Percentiles rank a stretch among this genome's conserved stretches.
Evolutionary conservation across 768 basidiomycete species (phyloP).

Genomic region (Lactarius indigo): DNA sequence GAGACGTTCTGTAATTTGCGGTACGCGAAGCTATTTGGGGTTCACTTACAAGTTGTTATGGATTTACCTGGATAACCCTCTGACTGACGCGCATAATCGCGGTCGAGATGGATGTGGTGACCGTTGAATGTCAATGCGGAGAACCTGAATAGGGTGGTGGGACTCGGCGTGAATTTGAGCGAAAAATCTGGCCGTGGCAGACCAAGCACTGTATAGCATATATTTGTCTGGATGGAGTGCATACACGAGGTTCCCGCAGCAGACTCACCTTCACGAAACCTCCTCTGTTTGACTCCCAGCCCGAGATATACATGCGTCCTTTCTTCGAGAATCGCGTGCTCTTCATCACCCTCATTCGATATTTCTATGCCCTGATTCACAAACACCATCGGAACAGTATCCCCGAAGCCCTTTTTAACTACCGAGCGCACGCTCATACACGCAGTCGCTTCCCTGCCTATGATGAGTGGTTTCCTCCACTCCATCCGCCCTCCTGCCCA

Average conservation of each 20-base stretch:
- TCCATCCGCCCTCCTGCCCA: slow-evolving; percentile 71
- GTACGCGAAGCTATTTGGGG: background rate
- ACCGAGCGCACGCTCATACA: slow-evolving; percentile 47
- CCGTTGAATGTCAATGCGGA: slow-evolving; percentile 86
- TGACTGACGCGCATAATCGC: slow-evolving; percentile 57
- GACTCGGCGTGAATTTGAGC: slow-evolving; percentile 62
- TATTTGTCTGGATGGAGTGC: background rate
- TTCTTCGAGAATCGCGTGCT: slow-evolving; percentile 56
- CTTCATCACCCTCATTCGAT: slow-evolving; percentile 39
- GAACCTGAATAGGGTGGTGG: slow-evolving; percentile 78
- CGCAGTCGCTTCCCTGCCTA: slow-evolving; percentile 52
- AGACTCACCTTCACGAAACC: slow-evolving; percentile 43
- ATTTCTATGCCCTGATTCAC: slow-evolving; percentile 62
- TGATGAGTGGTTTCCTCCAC: slow-evolving; percentile 55
- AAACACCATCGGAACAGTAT: slow-evolving; percentile 67
- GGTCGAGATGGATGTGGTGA: slow-evolving; percentile 81
- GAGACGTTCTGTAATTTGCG: slow-evolving; percentile 54
- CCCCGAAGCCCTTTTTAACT: slow-evolving; percentile 63
- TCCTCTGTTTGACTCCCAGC: slow-evolving; percentile 32
- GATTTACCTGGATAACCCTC: slow-evolving; percentile 71
- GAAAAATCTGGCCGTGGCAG: slow-evolving; percentile 55
- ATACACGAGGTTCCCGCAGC: background rate
- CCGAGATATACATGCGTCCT: slow-evolving; percentile 65
- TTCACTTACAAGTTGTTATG: background rate
- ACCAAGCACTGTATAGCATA: slow-evolving; percentile 41